Base-by-base conservation (phyloP, 768 basidiomycete genomes). In the Lactifluus volemus region DNA sequence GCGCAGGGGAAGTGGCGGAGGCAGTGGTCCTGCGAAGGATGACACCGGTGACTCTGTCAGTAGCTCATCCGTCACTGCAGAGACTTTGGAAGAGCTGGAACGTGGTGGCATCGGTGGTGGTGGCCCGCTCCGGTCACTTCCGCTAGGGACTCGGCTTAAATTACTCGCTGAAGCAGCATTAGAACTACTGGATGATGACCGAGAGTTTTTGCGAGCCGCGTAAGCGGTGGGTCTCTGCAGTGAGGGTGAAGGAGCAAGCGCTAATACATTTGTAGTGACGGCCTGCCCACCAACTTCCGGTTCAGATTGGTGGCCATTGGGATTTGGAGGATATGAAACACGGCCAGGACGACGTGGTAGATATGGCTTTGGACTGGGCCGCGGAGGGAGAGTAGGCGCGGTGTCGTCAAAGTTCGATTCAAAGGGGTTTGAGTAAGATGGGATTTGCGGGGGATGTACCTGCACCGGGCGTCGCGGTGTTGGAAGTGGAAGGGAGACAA, bases 301-400 rank as follows among this genome's bases (percentile, higher is more conserved):
- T 42, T 54, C 61, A 6, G 49, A 52, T 5, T 52, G 44, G 41
- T 39, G 55, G 29, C n/a, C 32, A 2, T 63, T 52, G 32, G 48
- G 52, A 19, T 44, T 57, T 38, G 61, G 61, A 30, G 61, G 61
- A 51, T 48, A 53, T 12, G 61, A 58, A 30, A 38, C 9, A 9
- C 61, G 61, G n/a, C 21, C 30, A 25, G 32, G 47, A 15, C 61
- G 61, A 54, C 48, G 61, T 36, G 61, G 61, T 45, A 54, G 8
- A 38, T 56, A 57, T 42, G 56, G 61, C 34, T 42, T 49, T 7
- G 25, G 30, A 19, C 25, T 49, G 25, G 38, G 52, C 19, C 47
- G 61, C 17, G 55, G 52, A 36, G 61, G 39, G 19, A 29, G 29
- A 12, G 53, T 15, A 15, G 51, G 48, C 10, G 48, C 32, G 9